Evolutionary conservation across 2,329 filamentous ascomycete species (phyloP).

Genomic region (Lomentospora prolificans): DNA sequence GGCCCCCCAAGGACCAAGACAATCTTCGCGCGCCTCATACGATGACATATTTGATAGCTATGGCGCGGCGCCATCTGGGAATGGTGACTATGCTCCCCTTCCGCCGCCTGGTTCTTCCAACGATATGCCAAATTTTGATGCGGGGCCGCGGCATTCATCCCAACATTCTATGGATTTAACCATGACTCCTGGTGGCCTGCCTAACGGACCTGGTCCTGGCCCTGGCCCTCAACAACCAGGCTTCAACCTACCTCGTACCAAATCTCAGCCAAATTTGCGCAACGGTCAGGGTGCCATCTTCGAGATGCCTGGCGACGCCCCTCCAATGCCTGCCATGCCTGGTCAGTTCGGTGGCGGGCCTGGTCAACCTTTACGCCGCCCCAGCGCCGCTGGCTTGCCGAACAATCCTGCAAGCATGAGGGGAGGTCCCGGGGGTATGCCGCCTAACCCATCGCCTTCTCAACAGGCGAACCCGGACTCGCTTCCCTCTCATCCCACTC

Average conservation of each 20-base stretch:
- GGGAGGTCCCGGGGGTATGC: neutral
- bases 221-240: conserved; percentile 33
- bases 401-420: neutral
- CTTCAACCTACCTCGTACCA: conserved; percentile 47
- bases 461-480: conserved; percentile 29
- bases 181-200: conserved; percentile 31
- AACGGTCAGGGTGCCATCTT: conserved; percentile 60
- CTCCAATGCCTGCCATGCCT: conserved; percentile 29
- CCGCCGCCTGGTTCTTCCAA: neutral
- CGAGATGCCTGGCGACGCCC: conserved; percentile 60
- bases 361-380: neutral
- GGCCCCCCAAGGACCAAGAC: conserved; percentile 17
- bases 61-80: conserved; percentile 17
- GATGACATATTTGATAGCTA: conserved; percentile 18
- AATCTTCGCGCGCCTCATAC: conserved; percentile 11
- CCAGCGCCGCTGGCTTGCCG: neutral
- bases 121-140: conserved; percentile 33
- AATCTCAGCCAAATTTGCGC: conserved; percentile 58
- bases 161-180: conserved; percentile 12
- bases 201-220: neutral
- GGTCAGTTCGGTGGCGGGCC: conserved; percentile 5
- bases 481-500: conserved; percentile 51
- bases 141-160: conserved; percentile 30
- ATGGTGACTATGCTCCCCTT: conserved; percentile 14
- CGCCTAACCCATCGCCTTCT: conserved; percentile 16